These are phyloP conservation scores for Malassezia globosa DNA, from an alignment of 1,284 basidiomycete species.

Conservation along the genomic window DNA sequence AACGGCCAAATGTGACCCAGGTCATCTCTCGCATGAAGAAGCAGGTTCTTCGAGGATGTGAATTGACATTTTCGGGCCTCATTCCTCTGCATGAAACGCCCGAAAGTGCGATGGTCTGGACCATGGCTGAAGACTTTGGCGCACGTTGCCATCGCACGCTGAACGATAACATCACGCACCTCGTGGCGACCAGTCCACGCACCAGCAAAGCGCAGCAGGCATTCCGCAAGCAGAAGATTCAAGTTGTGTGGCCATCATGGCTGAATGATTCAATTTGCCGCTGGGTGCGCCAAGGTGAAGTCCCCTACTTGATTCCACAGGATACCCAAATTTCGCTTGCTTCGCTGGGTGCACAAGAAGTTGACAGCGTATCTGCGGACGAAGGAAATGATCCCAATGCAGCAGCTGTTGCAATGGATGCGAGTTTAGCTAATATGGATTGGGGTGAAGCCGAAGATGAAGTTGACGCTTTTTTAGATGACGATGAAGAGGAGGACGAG, in stretches of 20 bases:
- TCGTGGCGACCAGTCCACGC: slow-evolving; percentile 72
- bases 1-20: slow-evolving; percentile 43
- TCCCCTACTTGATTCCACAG: slow-evolving; percentile 52
- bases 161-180: slow-evolving; percentile 64
- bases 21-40: slow-evolving; percentile 73
- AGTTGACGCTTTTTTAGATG: slow-evolving; percentile 64
- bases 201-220: slow-evolving; percentile 83
- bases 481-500: slow-evolving; percentile 26
- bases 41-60: slow-evolving; percentile 62
- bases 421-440: slow-evolving; percentile 33
- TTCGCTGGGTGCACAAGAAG: neutral
- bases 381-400: neutral
- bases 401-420: neutral
- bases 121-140: slow-evolving; percentile 73
- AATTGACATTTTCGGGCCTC: slow-evolving; percentile 81
- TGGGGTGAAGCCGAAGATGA: slow-evolving; percentile 73
- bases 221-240: slow-evolving; percentile 54
- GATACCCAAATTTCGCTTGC: slow-evolving; percentile 1
- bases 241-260: slow-evolving; percentile 78
- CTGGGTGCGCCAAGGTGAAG: slow-evolving; percentile 67
- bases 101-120: slow-evolving; percentile 76
- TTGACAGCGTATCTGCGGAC: slow-evolving; percentile 1
- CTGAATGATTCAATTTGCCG: slow-evolving; percentile 70
- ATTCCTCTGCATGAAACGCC: slow-evolving; percentile 73
- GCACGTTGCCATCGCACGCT: slow-evolving; percentile 66